A percentile compares a stretch with the other conserved stretches of the same genome.
phyloP scores from a whole-genome alignment of 2,329 filamentous ascomycete species.

The Phialophora expanda region DNA sequence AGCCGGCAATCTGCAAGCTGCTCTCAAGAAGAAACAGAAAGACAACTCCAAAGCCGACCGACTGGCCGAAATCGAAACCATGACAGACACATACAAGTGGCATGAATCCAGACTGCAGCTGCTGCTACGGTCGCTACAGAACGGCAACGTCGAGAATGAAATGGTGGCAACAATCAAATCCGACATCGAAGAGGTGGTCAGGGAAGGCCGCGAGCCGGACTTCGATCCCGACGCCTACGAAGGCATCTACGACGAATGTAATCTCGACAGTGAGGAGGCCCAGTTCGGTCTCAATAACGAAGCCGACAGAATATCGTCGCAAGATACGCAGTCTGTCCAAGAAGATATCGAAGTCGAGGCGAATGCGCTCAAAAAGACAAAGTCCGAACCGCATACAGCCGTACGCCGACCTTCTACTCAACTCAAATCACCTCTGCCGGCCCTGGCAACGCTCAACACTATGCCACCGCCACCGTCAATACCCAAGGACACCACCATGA shows the following conservation, averaged over 20 bases:
- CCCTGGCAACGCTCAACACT: constrained; percentile 82
- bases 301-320: constrained; percentile 87
- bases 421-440: constrained; percentile 89
- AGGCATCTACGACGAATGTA: constrained; percentile 90
- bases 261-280: constrained; percentile 90
- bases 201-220: constrained; percentile 84
- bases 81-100: constrained; percentile 94
- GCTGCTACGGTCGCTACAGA: constrained; percentile 86
- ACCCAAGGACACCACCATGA: constrained; percentile 72
- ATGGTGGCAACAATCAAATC: constrained; percentile 89
- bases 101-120: constrained; percentile 92
- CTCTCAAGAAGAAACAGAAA: constrained; percentile 94
- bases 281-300: constrained; percentile 80
- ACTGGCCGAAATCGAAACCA: constrained; percentile 80
- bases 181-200: constrained; percentile 91
- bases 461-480: constrained; percentile 45
- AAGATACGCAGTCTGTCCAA: constrained; percentile 90
- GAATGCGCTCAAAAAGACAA: constrained; percentile 62
- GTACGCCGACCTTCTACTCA: constrained; percentile 81
- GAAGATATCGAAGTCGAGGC: constrained; percentile 67
- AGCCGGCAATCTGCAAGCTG: constrained; percentile 80
- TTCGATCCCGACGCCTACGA: constrained; percentile 83
- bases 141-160: constrained; percentile 85
- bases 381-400: constrained; percentile 61
- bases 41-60: constrained; percentile 82